These are phyloP conservation scores for Fusarium papillatum DNA, from an alignment of 2,329 filamentous ascomycete genomes.

Conservation along the genomic window DNA sequence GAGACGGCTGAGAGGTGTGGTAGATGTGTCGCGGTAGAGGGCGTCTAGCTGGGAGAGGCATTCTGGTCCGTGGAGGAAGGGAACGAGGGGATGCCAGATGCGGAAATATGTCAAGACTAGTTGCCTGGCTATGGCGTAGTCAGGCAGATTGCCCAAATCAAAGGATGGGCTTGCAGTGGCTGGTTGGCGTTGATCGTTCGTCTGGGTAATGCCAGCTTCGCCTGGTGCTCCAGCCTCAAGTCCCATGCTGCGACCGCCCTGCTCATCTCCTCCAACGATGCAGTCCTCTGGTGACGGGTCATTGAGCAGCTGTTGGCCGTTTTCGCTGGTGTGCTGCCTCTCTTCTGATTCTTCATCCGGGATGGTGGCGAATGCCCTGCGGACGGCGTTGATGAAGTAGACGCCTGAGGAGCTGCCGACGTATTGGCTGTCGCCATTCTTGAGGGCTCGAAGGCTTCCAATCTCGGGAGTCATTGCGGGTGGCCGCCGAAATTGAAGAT, in stretches of 20 bases:
- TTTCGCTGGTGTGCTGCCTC: not conserved
- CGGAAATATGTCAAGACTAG: conserved; percentile 64
- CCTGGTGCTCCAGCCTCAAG: not conserved
- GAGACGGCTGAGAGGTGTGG: conserved; percentile 46
- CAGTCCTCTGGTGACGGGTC: conserved; percentile 17
- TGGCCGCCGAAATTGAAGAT: not conserved
- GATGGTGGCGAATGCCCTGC: conserved; percentile 60
- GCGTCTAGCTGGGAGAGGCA: conserved; percentile 59
- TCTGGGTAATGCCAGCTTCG: not conserved
- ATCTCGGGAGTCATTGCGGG: conserved; percentile 9
- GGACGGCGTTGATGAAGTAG: conserved; percentile 67
- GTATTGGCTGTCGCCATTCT: conserved; percentile 57
- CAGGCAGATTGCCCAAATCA: not conserved
- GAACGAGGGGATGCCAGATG: conserved; percentile 65
- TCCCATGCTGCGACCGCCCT: not conserved
- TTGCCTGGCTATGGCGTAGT: conserved; percentile 50
- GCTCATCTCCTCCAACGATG: conserved; percentile 8
- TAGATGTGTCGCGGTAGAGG: conserved; percentile 50
- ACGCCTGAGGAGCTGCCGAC: conserved; percentile 66
- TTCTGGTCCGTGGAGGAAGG: conserved; percentile 64
- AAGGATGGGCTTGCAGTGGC: not conserved
- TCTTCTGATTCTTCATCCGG: not conserved
- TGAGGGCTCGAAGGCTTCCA: conserved; percentile 22
- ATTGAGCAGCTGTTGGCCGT: conserved; percentile 28
- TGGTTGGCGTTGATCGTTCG: not conserved